Evolutionary conservation across 108 stramenopile species (phyloP).

Genomic region (Chaetoceros tenuissimus): DNA sequence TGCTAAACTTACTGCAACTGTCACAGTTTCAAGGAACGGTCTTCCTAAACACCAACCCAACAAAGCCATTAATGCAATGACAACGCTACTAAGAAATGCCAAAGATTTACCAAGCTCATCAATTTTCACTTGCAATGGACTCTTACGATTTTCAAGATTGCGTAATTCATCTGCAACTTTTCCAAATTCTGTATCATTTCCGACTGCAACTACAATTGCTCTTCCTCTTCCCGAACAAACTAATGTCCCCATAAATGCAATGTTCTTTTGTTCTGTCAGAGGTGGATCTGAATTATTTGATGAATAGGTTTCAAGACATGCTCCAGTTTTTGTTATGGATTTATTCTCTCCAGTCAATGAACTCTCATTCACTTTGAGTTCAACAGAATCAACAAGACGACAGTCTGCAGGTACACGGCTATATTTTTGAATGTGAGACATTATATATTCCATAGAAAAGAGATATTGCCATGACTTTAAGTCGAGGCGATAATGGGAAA

Average conservation of each 20-base stretch:
- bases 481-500: no score
- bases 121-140: conserved; percentile 92
- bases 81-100: conserved; percentile 61
- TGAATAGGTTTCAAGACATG: conserved; percentile 8
- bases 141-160: conserved; percentile 68
- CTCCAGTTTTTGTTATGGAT: conserved; percentile 68
- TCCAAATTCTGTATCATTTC: conserved; percentile 86
- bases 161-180: conserved; percentile 78
- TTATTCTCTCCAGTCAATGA: conserved; percentile 89
- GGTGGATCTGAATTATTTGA: conserved; percentile 13
- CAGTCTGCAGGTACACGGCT: conserved; percentile 94
- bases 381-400: conserved; percentile 72
- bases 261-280: conserved; percentile 80
- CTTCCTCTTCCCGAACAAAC: conserved; percentile 83
- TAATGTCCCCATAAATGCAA: conserved; percentile 91
- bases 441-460: no score
- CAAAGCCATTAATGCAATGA: conserved; percentile 82
- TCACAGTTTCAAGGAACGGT: conserved; percentile 78
- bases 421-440: no score
- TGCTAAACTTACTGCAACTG: conserved; percentile 94
- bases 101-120: conserved; percentile 89
- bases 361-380: conserved; percentile 80
- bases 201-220: conserved; percentile 86
- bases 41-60: conserved; percentile 77
- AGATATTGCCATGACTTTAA: no score